Evolutionary conservation across 2,329 filamentous ascomycete genomes (phyloP).

Genomic region (Ambrosiella beaveri): DNA sequence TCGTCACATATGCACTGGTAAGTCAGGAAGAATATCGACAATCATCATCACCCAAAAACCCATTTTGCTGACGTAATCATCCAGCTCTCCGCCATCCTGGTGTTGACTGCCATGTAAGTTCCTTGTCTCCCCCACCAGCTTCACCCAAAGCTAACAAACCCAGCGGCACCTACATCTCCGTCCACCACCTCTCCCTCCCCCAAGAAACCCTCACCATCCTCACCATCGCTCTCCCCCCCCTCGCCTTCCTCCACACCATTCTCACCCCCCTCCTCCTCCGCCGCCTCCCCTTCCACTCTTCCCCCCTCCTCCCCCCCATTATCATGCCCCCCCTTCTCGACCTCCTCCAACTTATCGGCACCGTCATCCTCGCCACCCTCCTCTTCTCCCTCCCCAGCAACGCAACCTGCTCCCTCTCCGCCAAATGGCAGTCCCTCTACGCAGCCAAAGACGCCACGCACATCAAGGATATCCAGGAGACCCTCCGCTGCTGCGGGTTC

Average conservation of each 20-base stretch:
- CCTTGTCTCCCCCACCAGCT: neutral
- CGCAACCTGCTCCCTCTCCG: constrained; percentile 14
- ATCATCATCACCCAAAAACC: neutral
- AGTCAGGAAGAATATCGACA: neutral
- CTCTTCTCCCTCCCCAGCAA: constrained; percentile 17
- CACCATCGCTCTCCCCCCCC: constrained; percentile 2
- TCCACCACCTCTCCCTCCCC: constrained; percentile 5
- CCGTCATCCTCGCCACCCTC: constrained; percentile 26
- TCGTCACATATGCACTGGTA: neutral
- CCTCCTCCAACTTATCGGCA: constrained; percentile 1
- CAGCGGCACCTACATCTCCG: neutral
- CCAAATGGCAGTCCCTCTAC: constrained; percentile 16
- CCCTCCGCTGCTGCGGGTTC: constrained; percentile 50
- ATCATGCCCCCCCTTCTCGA: neutral
- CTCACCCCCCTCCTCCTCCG: neutral
- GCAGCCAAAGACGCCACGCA: constrained; percentile 28
- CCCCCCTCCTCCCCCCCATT: neutral
- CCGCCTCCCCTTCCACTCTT: neutral
- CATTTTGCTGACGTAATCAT: neutral
- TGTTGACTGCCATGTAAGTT: neutral
- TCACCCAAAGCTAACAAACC: neutral
- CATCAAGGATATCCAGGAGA: constrained; percentile 46
- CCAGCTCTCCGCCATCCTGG: neutral
- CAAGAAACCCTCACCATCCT: constrained; percentile 6
- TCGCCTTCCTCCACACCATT: constrained; percentile 3